Conservation (phyloP, 2,329 filamentous ascomycete genomes). For the Ceratocystis variospora region DNA sequence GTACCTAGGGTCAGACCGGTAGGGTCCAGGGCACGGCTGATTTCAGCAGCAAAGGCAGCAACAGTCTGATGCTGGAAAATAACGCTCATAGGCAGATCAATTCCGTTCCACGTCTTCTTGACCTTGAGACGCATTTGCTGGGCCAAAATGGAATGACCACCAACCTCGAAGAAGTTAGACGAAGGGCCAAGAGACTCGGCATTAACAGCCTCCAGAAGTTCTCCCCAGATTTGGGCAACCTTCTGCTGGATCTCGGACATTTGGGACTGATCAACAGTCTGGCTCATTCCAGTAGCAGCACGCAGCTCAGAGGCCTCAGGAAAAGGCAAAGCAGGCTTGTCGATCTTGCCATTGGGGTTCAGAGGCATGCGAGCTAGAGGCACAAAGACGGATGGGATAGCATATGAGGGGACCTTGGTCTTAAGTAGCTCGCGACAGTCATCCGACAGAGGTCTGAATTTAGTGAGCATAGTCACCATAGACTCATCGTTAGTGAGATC, state of each 20-base stretch:
- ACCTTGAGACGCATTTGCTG: slow-evolving; percentile 31
- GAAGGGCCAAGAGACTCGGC: slow-evolving; percentile 22
- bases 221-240: slow-evolving; percentile 20
- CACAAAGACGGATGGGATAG: slow-evolving; percentile 28
- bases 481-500: slow-evolving; percentile 19
- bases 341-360: slow-evolving; percentile 65
- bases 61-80: slow-evolving; percentile 26
- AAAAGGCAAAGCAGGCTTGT: slow-evolving; percentile 65
- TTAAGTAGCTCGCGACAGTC: slow-evolving; percentile 30
- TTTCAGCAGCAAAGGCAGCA: slow-evolving; percentile 24
- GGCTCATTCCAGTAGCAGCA: slow-evolving; percentile 14
- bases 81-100: slow-evolving; percentile 25
- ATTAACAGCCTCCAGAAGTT: slow-evolving; percentile 20
- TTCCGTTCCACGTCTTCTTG: slow-evolving; percentile 24
- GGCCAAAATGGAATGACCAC: slow-evolving; percentile 42
- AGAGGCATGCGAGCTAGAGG: slow-evolving; percentile 23
- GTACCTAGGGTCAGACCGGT: slow-evolving; percentile 25
- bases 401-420: slow-evolving; percentile 26
- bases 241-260: slow-evolving; percentile 25
- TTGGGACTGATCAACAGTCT: slow-evolving; percentile 36
- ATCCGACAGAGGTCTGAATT: slow-evolving; percentile 26
- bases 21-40: slow-evolving; percentile 23
- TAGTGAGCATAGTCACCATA: slow-evolving; percentile 28
- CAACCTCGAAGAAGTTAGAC: slow-evolving; percentile 29
- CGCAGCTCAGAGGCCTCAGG: slow-evolving; percentile 29